phyloP scores from a whole-genome alignment of 441 rosid species.

The Melastoma candidum region DNA sequence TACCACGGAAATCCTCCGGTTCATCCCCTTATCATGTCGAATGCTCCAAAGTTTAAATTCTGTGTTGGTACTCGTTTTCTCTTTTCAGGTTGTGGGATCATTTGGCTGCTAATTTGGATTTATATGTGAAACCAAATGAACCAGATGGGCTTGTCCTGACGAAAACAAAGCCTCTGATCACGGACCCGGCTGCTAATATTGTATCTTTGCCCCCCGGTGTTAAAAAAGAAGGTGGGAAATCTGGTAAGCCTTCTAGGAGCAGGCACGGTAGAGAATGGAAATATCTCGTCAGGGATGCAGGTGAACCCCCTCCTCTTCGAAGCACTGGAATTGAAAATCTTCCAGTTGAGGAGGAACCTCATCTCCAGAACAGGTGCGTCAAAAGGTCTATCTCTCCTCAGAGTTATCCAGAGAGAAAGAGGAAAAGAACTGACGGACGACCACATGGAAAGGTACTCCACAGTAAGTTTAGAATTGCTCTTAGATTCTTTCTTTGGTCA shows the following conservation, averaged over 20 bases:
- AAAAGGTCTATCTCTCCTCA: conserved; percentile 47
- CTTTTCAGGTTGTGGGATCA: conserved; percentile 92
- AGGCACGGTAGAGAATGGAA: conserved; percentile 63
- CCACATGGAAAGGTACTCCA: conserved; percentile 40
- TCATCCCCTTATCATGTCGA: conserved; percentile 4
- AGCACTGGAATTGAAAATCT: conserved; percentile 45
- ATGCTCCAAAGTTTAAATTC: neutral
- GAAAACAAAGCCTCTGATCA: conserved; percentile 19
- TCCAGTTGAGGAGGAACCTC: conserved; percentile 31
- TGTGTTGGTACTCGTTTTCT: conserved; percentile 3
- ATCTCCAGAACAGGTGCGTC: conserved; percentile 24
- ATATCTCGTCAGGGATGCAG: conserved; percentile 38
- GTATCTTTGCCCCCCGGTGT: conserved; percentile 28
- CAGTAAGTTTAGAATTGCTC: neutral
- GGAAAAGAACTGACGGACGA: conserved; percentile 41
- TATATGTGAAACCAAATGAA: conserved; percentile 39
- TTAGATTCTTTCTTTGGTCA: neutral
- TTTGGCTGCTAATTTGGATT: conserved; percentile 48
- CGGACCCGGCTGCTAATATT: conserved; percentile 22
- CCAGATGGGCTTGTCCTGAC: conserved; percentile 22
- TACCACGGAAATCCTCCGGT: conserved; percentile 14
- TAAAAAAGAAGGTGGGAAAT: conserved; percentile 34
- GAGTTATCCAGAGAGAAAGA: conserved; percentile 37
- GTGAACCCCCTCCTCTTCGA: conserved; percentile 52
- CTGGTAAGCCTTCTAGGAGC: conserved; percentile 28